These are phyloP conservation scores for Aschersonia sp. DNA, from an alignment of 2,329 filamentous ascomycete species.

Conservation along the genomic window DNA sequence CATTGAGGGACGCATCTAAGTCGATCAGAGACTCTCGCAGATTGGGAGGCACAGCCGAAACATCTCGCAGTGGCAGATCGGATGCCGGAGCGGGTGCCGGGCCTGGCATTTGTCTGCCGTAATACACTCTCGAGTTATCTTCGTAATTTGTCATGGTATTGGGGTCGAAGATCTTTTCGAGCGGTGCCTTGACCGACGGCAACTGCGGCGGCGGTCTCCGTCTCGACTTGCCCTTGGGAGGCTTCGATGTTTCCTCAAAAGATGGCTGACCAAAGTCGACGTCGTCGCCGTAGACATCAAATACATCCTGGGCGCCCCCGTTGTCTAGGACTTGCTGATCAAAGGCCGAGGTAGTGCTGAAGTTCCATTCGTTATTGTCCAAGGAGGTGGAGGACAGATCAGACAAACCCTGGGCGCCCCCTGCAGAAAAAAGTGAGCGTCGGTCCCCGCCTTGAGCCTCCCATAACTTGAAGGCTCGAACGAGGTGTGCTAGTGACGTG, in stretches of 20 bases:
- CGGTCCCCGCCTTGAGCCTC: constrained; percentile 60
- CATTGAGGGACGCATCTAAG: constrained; percentile 44
- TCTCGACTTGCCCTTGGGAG: constrained; percentile 36
- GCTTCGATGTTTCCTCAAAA: constrained; percentile 35
- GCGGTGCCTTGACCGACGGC: constrained; percentile 40
- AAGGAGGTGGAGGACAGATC: constrained; percentile 28
- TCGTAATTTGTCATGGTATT: constrained; percentile 51
- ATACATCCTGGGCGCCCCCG: constrained; percentile 42
- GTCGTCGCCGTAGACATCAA: constrained; percentile 43
- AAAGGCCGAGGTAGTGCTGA: constrained; percentile 51
- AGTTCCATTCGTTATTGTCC: constrained; percentile 51
- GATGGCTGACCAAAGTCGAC: constrained; percentile 35
- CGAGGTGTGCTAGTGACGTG: constrained; percentile 46
- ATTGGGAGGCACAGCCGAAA: constrained; percentile 31
- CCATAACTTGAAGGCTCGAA: constrained; percentile 62
- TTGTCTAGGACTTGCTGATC: constrained; percentile 40
- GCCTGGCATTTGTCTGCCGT: constrained; percentile 30
- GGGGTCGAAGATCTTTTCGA: constrained; percentile 53
- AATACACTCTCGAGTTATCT: constrained; percentile 48
- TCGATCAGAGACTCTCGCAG: constrained; percentile 53
- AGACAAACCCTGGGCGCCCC: constrained; percentile 40
- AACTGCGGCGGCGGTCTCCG: constrained; percentile 43
- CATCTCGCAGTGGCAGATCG: constrained; percentile 44
- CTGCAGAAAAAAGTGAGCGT: constrained; percentile 45
- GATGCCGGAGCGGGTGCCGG: constrained; percentile 24